Conservation (phyloP, 73 alveolate genomes). For the Tetrahymena elliotti region DNA sequence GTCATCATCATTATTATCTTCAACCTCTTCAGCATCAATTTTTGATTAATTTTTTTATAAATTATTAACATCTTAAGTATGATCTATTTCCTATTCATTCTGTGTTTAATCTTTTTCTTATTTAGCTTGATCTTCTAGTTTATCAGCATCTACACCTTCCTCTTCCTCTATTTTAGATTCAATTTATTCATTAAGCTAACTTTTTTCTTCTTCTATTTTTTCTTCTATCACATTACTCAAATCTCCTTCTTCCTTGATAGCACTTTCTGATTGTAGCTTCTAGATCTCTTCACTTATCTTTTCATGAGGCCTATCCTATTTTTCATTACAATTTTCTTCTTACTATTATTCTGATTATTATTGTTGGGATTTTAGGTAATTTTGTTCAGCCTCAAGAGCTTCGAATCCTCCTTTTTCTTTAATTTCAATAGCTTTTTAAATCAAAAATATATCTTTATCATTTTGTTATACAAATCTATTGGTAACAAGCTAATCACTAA, state of each 20-base stretch:
- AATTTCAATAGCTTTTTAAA: constrained; percentile 58
- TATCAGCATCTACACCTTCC: constrained; percentile 3
- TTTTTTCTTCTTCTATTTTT: constrained; percentile 44
- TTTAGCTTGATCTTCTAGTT: neutral
- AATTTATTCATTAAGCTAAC: neutral
- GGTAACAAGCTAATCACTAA: constrained; percentile 42
- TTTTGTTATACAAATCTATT: constrained; percentile 46
- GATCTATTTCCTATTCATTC: constrained; percentile 6
- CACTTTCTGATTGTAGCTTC: constrained; percentile 55
- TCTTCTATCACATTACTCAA: constrained; percentile 73
- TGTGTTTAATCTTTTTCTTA: neutral
- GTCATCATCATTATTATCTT: neutral
- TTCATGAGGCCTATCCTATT: constrained; percentile 70
- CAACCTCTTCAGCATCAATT: neutral
- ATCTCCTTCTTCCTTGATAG: constrained; percentile 90
- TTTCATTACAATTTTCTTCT: constrained; percentile 34
- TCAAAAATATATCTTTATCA: constrained; percentile 54
- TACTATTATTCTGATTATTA: neutral
- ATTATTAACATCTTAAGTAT: neutral
- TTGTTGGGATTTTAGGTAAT: constrained; percentile 37
- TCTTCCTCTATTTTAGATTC: constrained; percentile 30
- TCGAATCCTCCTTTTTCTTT: constrained; percentile 72
- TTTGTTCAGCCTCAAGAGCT: constrained; percentile 72
- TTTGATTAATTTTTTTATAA: neutral
- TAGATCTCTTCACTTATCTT: constrained; percentile 69